These are phyloP conservation scores for Asterella californica DNA, from an alignment of 225 moss, liverwort and hornwort genomes.

Conservation along the genomic window DNA sequence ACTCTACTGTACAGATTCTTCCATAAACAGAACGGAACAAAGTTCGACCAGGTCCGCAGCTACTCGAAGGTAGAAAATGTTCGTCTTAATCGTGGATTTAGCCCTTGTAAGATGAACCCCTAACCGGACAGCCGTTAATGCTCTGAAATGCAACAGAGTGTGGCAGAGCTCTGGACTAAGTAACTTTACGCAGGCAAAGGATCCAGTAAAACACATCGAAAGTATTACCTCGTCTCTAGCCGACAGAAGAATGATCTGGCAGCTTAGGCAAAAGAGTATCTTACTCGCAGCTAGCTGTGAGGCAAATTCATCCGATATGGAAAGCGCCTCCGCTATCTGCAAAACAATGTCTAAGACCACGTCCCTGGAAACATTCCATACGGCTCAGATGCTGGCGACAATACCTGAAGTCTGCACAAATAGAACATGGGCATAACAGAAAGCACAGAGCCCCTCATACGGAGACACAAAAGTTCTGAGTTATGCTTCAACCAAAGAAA, in stretches of 20 bases:
- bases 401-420: not conserved
- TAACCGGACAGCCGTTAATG: not conserved
- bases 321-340: slow-evolving; percentile 85
- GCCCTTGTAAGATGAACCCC: not conserved
- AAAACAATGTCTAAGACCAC: slow-evolving; percentile 75
- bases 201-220: not conserved
- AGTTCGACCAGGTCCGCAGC: not conserved
- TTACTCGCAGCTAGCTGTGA: slow-evolving; percentile 63
- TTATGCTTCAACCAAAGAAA: too few species aligned
- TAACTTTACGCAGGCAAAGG: not conserved
- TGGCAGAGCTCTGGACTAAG: not conserved
- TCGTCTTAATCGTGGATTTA: not conserved
- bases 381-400: not conserved
- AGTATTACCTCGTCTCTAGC: slow-evolving; percentile 68
- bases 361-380: slow-evolving; percentile 51
- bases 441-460: not conserved
- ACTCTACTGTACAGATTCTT: not conserved
- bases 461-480: too few species aligned
- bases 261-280: slow-evolving; percentile 62
- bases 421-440: not conserved
- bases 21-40: too few species aligned
- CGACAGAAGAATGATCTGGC: slow-evolving; percentile 76
- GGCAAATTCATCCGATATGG: slow-evolving; percentile 73
- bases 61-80: not conserved
- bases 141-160: not conserved